Conservation (phyloP, 371 early-diverging fungal species). For the Mucor saturninus region DNA sequence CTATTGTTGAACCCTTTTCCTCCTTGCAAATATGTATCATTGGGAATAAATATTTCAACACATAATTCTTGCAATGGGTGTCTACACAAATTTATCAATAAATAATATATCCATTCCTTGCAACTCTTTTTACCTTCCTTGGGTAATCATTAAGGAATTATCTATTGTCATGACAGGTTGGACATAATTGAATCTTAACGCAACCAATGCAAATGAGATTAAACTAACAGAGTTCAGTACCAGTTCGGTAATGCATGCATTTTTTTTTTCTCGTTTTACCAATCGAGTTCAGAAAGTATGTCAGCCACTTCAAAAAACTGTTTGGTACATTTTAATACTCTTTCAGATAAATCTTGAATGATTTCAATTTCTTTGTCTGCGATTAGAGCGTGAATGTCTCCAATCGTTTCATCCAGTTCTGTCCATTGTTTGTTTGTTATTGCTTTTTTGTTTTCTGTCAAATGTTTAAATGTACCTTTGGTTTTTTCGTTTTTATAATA, state of each 20-base stretch:
- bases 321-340: slow-evolving; percentile 42
- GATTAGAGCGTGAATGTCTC: slow-evolving; percentile 80
- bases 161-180: slow-evolving; percentile 62
- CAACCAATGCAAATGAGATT: slow-evolving; percentile 66
- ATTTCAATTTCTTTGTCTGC: slow-evolving; percentile 78
- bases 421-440: background rate
- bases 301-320: slow-evolving; percentile 45
- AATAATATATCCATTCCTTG: background rate
- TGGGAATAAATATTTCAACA: slow-evolving; percentile 68
- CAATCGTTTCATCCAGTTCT: slow-evolving; percentile 75
- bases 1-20: slow-evolving; percentile 18
- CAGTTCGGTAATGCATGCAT: background rate
- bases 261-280: slow-evolving; percentile 42
- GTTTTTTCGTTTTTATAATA: slow-evolving; percentile 77
- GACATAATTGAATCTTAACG: slow-evolving; percentile 55
- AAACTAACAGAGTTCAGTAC: slow-evolving; percentile 44
- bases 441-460: no score
- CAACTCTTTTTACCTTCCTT: slow-evolving; percentile 61
- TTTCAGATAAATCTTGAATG: slow-evolving; percentile 65
- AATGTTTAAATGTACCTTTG: slow-evolving; percentile 45
- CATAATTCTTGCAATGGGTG: slow-evolving; percentile 78
- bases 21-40: slow-evolving; percentile 59
- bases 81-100: slow-evolving; percentile 31
- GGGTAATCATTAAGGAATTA: slow-evolving; percentile 47
- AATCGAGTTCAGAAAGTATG: slow-evolving; percentile 71